Percentiles rank a stretch among this genome's conserved stretches.
Evolutionary conservation across 768 basidiomycete genomes (phyloP).

Genomic region (Tulasnella sp.): DNA sequence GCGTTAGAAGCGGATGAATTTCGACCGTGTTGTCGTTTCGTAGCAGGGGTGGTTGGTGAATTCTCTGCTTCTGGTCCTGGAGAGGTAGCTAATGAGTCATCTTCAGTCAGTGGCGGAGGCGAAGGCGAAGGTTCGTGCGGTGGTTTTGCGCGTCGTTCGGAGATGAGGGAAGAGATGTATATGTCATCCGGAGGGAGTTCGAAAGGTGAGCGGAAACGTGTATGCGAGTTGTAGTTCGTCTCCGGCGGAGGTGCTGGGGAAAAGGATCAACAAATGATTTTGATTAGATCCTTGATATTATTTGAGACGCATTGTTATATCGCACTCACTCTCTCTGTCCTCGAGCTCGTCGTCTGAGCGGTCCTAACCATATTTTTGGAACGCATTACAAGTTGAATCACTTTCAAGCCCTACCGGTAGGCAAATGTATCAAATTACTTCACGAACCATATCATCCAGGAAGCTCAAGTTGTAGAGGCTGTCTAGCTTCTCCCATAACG

Average conservation of each 20-base stretch:
- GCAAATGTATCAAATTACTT: conserved; percentile 20
- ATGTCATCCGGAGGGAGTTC: conserved; percentile 38
- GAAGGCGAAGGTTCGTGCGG: conserved; percentile 40
- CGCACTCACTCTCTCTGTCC: background rate
- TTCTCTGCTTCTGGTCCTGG: background rate
- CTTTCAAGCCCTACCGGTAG: background rate
- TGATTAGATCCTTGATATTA: conserved; percentile 21
- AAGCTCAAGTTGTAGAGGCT: conserved; percentile 65
- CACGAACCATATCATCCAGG: conserved; percentile 56
- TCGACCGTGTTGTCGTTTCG: background rate
- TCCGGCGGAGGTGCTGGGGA: conserved; percentile 48
- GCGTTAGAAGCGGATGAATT: conserved; percentile 8
- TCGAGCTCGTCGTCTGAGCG: conserved; percentile 6
- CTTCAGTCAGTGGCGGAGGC: conserved; percentile 29
- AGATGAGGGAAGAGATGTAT: conserved; percentile 41
- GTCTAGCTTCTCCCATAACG: conserved; percentile 65
- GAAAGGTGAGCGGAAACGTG: conserved; percentile 66
- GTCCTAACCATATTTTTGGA: conserved; percentile 3
- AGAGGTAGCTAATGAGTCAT: background rate
- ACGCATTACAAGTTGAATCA: background rate
- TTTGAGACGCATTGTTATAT: background rate
- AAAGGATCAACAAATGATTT: background rate
- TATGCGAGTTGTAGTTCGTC: conserved; percentile 56
- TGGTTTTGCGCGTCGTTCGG: conserved; percentile 53
- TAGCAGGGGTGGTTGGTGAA: background rate